phyloP scores from a whole-genome alignment of 2,329 filamentous ascomycete genomes.

The Curvularia eragrostidis region DNA sequence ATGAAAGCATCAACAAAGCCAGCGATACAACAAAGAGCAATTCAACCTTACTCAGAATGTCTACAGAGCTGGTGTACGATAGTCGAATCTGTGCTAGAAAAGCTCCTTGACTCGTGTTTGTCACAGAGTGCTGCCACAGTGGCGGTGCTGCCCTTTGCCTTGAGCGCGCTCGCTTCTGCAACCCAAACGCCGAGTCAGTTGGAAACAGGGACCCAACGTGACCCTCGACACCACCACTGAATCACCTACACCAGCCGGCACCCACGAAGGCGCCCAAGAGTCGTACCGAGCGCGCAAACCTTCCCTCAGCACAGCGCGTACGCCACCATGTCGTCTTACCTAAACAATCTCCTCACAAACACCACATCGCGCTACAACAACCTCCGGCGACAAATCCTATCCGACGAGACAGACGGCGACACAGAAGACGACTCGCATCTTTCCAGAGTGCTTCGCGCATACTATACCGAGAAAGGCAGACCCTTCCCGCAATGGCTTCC shows the following conservation, averaged over 20 bases:
- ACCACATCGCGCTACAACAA: constrained; percentile 65
- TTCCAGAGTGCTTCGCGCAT: constrained; percentile 87
- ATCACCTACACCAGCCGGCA: constrained; percentile 9
- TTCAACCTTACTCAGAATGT: background rate
- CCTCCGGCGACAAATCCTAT: constrained; percentile 70
- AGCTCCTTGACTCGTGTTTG: background rate
- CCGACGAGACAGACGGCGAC: constrained; percentile 62
- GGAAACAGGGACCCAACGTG: constrained; percentile 20
- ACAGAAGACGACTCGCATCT: constrained; percentile 90
- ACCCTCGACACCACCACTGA: constrained; percentile 10
- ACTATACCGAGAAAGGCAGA: constrained; percentile 88
- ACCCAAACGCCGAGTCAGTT: constrained; percentile 22
- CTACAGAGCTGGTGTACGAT: too few relatives aligned
- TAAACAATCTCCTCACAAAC: constrained; percentile 71
- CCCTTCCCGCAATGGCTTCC: constrained; percentile 87
- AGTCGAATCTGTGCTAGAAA: background rate
- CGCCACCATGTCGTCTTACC: constrained; percentile 69
- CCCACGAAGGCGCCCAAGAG: constrained; percentile 5
- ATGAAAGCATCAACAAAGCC: background rate
- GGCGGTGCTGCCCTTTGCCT: constrained; percentile 5
- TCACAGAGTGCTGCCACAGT: background rate
- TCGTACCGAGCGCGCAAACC: background rate
- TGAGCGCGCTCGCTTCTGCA: constrained; percentile 16
- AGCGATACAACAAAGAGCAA: background rate
- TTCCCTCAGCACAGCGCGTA: background rate